Conservation (phyloP, 177 flowering plant genomes). For the Vitis hybrid region DNA sequence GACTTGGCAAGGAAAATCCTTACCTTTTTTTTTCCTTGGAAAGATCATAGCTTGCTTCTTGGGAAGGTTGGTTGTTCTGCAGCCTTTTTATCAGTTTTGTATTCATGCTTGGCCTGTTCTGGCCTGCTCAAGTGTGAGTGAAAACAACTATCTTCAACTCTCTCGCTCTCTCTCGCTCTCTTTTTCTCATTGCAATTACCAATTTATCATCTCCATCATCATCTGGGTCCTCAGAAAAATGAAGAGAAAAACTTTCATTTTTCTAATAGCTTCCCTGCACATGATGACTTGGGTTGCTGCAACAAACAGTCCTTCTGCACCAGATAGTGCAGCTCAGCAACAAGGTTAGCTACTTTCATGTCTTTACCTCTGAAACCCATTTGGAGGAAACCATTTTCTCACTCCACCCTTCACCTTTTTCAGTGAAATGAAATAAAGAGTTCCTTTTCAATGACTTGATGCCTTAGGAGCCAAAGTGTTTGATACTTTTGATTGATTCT, state of each 20-base stretch:
- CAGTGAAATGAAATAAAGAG: not conserved
- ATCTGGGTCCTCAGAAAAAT: slow-evolving; percentile 8
- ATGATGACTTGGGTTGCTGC: slow-evolving; percentile 13
- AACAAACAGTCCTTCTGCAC: slow-evolving; percentile 11
- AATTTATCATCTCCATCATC: slow-evolving; percentile 11
- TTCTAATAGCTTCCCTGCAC: slow-evolving; percentile 11
- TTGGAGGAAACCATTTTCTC: not conserved
- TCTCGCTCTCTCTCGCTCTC: too few species aligned
- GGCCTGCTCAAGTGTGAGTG: slow-evolving; percentile 7
- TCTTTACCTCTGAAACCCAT: not conserved
- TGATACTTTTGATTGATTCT: not conserved
- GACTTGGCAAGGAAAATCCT: slow-evolving; percentile 1
- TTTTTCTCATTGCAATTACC: not conserved
- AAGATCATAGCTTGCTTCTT: not conserved
- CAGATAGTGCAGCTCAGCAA: slow-evolving; percentile 1
- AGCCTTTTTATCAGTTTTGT: not conserved
- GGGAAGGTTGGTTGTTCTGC: not conserved
- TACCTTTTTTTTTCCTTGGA: not conserved
- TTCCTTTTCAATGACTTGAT: too few species aligned
- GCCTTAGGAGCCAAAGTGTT: too few species aligned
- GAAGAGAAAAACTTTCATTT: slow-evolving; percentile 11
- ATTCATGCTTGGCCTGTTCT: slow-evolving; percentile 1
- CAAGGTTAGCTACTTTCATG: slow-evolving; percentile 7
- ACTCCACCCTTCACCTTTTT: not conserved
- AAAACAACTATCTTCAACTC: not conserved